Evolutionary conservation across 208 protist species (phyloP).

Genomic region (Crithidia sp.): DNA sequence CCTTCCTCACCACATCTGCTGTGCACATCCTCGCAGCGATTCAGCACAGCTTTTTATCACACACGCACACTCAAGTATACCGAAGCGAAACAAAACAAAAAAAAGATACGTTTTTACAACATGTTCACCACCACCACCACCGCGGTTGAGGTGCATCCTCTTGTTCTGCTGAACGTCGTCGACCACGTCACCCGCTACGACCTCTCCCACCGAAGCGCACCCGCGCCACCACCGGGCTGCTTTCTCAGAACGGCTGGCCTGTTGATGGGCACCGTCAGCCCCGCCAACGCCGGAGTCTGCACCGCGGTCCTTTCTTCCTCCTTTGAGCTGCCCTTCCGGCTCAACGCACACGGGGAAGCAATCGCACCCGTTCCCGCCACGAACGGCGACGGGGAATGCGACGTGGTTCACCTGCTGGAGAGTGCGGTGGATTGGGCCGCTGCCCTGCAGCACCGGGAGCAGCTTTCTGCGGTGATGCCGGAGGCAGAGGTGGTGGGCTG

Average conservation of each 20-base stretch:
- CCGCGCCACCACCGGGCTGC: not conserved
- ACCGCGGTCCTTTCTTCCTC: slow-evolving; percentile 46
- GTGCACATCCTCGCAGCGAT: not conserved
- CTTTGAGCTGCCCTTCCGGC: slow-evolving; percentile 45
- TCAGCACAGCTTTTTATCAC: not conserved
- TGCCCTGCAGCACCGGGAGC: slow-evolving; percentile 40
- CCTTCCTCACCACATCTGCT: too few relatives aligned
- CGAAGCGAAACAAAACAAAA: not conserved
- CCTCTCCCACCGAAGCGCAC: not conserved
- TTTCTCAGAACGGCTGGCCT: slow-evolving; percentile 6
- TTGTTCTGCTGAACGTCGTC: slow-evolving; percentile 75
- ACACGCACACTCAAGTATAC: not conserved
- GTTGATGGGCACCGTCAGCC: slow-evolving; percentile 23
- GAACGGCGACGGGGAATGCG: not conserved
- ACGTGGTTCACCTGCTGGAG: not conserved
- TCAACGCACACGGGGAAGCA: slow-evolving; percentile 7
- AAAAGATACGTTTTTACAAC: not conserved
- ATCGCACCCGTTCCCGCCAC: not conserved
- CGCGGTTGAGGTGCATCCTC: slow-evolving; percentile 51
- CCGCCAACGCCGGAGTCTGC: not conserved
- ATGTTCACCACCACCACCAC: not conserved
- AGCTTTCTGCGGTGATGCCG: slow-evolving; percentile 51
- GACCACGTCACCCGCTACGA: slow-evolving; percentile 64
- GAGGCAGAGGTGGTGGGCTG: slow-evolving; percentile 66
- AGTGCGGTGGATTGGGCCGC: slow-evolving; percentile 45